phyloP scores from a whole-genome alignment of 495 filamentous ascomycete species.

The Ascobolus immersus region DNA sequence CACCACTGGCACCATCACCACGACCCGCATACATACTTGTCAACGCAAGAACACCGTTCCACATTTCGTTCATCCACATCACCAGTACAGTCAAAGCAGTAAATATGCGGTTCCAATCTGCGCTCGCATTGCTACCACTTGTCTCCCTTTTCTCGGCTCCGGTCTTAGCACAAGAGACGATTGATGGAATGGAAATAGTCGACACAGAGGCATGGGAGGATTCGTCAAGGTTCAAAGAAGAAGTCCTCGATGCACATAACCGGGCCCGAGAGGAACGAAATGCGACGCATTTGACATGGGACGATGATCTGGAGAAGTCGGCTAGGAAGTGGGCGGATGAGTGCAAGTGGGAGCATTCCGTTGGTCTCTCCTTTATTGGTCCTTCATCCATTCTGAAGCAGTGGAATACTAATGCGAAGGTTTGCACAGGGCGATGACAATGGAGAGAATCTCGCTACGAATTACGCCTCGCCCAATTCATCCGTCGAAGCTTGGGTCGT shows the following conservation, averaged over 20 bases:
- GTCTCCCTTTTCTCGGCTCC: no score
- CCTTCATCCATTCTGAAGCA: background rate
- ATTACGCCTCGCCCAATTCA: constrained; percentile 32
- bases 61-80: no score
- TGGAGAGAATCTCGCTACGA: constrained; percentile 57
- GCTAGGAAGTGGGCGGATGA: background rate
- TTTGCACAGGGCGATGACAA: constrained; percentile 8
- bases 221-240: background rate
- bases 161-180: no score
- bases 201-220: no score
- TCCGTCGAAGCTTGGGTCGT: constrained; percentile 42
- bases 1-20: no score
- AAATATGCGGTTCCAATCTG: no score
- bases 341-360: constrained; percentile 2
- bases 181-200: no score
- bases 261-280: background rate
- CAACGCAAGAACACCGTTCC: no score
- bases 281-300: background rate
- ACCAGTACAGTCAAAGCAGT: no score
- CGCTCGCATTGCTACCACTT: no score
- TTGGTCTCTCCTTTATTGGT: no score
- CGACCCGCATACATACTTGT: no score
- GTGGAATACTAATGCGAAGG: background rate
- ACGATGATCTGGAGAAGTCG: constrained; percentile 1
- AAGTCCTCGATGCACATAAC: constrained; percentile 1